phyloP scores from a whole-genome alignment of 2,329 filamentous ascomycete genomes.

The Aureobasidium mangrovei region DNA sequence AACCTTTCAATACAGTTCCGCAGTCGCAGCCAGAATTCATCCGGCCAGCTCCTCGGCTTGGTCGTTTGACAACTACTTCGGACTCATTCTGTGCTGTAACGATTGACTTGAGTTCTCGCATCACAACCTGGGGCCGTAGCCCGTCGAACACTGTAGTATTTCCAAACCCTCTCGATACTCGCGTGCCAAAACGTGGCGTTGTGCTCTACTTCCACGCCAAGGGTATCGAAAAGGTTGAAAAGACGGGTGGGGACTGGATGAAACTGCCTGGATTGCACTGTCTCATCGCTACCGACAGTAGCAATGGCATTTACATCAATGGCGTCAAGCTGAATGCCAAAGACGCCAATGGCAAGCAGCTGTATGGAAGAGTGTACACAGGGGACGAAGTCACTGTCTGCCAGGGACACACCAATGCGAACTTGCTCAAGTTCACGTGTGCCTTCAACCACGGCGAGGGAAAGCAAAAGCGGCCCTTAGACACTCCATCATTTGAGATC shows the following conservation, averaged over 20 bases:
- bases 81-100: conserved; percentile 58
- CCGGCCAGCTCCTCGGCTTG: conserved; percentile 43
- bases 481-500: conserved; percentile 2
- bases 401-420: conserved; percentile 31
- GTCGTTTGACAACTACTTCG: conserved; percentile 55
- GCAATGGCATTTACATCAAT: conserved; percentile 68
- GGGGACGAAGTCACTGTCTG: conserved; percentile 72
- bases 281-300: conserved; percentile 73
- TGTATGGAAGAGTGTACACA: conserved; percentile 61
- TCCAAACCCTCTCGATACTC: conserved; percentile 52
- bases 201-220: conserved; percentile 67
- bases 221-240: conserved; percentile 51
- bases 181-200: conserved; percentile 74
- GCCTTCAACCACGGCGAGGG: conserved; percentile 36
- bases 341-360: conserved; percentile 40
- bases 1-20: conserved; percentile 13
- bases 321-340: conserved; percentile 54
- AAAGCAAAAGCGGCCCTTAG: conserved; percentile 14
- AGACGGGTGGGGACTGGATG: conserved; percentile 45
- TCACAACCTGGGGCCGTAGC: conserved; percentile 71
- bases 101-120: conserved; percentile 55
- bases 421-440: conserved; percentile 32
- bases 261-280: conserved; percentile 49
- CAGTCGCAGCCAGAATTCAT: conserved; percentile 23
- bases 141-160: conserved; percentile 61